Conservation (phyloP, 371 early-diverging fungal species). For the Syncephalis fuscata region DNA sequence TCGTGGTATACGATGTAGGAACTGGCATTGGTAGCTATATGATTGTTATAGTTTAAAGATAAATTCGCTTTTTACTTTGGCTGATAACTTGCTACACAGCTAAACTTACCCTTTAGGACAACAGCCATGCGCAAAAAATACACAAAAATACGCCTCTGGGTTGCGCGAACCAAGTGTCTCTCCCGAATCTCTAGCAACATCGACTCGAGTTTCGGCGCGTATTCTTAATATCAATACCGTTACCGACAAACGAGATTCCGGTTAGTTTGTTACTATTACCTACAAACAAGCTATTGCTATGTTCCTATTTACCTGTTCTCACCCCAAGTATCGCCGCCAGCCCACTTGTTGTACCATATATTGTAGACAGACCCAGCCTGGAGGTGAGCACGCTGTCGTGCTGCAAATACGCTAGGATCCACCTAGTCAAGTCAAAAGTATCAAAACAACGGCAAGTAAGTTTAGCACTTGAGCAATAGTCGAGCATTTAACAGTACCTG, state of each 20-base stretch:
- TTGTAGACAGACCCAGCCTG: constrained; percentile 40
- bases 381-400: too few relatives aligned
- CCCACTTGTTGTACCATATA: constrained; percentile 60
- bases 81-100: too few relatives aligned
- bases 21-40: constrained; percentile 25
- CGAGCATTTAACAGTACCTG: too few relatives aligned
- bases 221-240: constrained; percentile 13
- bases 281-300: background rate
- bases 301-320: background rate
- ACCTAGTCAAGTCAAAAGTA: too few relatives aligned
- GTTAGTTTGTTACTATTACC: background rate
- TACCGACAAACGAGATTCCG: background rate
- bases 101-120: constrained; percentile 36
- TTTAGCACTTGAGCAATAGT: too few relatives aligned
- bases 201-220: constrained; percentile 47
- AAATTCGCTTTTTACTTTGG: too few relatives aligned
- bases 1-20: constrained; percentile 59
- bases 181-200: constrained; percentile 53
- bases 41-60: too few relatives aligned
- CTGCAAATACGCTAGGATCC: too few relatives aligned
- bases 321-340: constrained; percentile 19
- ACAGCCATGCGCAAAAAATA: constrained; percentile 68
- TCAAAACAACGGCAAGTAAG: too few relatives aligned
- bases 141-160: constrained; percentile 44
- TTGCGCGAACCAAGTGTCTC: constrained; percentile 46